A percentile compares a stretch with the other conserved stretches of the same genome.
These are phyloP conservation scores for Aspergillus ochraceoroseus DNA, from an alignment of 2,329 filamentous ascomycete genomes.

Conservation along the genomic window DNA sequence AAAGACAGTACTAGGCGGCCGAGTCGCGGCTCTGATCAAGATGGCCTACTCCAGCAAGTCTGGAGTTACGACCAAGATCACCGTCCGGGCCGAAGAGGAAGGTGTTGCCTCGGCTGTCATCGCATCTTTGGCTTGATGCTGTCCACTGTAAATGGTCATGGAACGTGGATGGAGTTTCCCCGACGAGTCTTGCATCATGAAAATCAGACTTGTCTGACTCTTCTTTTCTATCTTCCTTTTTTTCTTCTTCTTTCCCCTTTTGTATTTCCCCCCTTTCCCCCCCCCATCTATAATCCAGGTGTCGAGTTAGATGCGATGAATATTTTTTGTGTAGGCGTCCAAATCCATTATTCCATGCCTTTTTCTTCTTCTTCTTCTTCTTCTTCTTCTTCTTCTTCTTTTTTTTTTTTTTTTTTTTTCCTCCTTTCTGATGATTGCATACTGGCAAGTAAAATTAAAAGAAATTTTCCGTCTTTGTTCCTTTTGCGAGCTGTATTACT, in stretches of 20 bases:
- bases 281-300: conserved; percentile 20
- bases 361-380: conserved; percentile 5
- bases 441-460: conserved; percentile 7
- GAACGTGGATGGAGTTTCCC: conserved; percentile 15
- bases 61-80: conserved; percentile 94
- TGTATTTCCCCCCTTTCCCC: conserved; percentile 3
- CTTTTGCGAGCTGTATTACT: too few relatives aligned
- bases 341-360: conserved; percentile 9
- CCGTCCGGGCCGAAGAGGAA: conserved; percentile 85
- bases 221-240: conserved; percentile 14
- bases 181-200: conserved; percentile 24
- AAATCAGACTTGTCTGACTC: conserved; percentile 19
- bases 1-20: conserved; percentile 86
- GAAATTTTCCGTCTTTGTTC: not conserved
- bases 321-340: conserved; percentile 21
- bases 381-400: conserved; percentile 8
- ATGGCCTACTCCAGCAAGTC: conserved; percentile 93
- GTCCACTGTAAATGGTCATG: conserved; percentile 21
- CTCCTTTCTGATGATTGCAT: conserved; percentile 9
- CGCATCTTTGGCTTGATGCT: conserved; percentile 68
- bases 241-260: conserved; percentile 12
- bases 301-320: conserved; percentile 23
- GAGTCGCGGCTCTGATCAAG: conserved; percentile 77
- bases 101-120: conserved; percentile 80
- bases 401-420: conserved; percentile 6